Conservation (phyloP, 2,329 filamentous ascomycete genomes). For the Calycina marina region DNA sequence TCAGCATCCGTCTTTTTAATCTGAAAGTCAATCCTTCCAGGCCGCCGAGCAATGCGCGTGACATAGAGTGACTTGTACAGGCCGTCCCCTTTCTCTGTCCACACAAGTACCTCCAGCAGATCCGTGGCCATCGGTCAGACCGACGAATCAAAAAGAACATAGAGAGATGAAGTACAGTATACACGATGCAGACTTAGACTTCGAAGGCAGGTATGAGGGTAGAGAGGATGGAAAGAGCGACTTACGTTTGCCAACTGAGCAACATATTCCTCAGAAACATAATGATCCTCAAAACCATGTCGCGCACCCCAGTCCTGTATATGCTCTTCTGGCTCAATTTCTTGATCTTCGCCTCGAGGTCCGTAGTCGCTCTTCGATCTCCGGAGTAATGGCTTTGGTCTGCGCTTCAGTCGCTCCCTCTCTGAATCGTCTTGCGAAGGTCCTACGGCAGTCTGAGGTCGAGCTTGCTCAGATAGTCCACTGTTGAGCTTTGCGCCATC, state of each 20-base stretch:
- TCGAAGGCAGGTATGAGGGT: no score
- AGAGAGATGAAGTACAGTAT: no score
- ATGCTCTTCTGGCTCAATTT: constrained; percentile 14
- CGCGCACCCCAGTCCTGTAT: constrained; percentile 28
- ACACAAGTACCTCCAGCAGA: no score
- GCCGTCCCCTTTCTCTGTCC: no score
- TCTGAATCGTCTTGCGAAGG: constrained; percentile 20
- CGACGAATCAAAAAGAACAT: no score
- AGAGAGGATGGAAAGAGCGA: constrained; percentile 19
- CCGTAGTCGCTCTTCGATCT: constrained; percentile 39
- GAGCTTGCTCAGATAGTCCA: constrained; percentile 11
- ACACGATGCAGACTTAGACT: no score
- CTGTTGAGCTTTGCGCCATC: no score
- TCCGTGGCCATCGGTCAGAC: no score
- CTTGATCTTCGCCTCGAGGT: constrained; percentile 25
- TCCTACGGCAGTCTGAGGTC: constrained; percentile 11
- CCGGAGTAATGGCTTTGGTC: constrained; percentile 16
- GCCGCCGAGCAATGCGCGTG: no score
- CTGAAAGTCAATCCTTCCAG: no score
- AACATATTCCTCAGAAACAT: constrained; percentile 56
- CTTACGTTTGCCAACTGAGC: constrained; percentile 48
- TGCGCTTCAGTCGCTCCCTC: constrained; percentile 11
- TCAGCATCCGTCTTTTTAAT: constrained; percentile 14
- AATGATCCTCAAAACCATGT: constrained; percentile 61
- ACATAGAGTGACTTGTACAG: no score